phyloP scores from a whole-genome alignment of 2,329 filamentous ascomycete genomes.

The Dryadomyces sulphureus region DNA sequence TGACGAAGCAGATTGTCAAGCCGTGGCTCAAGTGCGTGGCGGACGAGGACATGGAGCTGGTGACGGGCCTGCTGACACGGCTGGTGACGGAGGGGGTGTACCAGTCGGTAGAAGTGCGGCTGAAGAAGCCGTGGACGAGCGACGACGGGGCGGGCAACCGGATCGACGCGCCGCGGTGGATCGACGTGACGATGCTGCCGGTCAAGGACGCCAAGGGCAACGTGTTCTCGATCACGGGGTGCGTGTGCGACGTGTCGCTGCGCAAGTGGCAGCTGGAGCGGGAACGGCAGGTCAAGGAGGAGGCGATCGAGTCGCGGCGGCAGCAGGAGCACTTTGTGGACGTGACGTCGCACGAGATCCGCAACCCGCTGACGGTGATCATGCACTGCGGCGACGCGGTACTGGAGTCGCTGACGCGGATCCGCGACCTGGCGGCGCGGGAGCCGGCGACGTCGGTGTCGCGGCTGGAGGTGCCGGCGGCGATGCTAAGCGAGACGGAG shows the following conservation, averaged over 20 bases:
- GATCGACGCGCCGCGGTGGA: slow-evolving; percentile 30
- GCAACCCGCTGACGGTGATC: slow-evolving; percentile 60
- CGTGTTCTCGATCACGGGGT: slow-evolving; percentile 34
- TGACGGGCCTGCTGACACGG: slow-evolving; percentile 24
- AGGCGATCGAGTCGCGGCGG: slow-evolving; percentile 43
- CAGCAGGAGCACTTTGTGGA: slow-evolving; percentile 75
- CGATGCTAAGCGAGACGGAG: slow-evolving; percentile 9
- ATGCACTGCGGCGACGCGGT: slow-evolving; percentile 63
- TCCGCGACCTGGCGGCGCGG: slow-evolving; percentile 19
- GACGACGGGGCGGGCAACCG: slow-evolving; percentile 28
- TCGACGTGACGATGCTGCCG: slow-evolving; percentile 34
- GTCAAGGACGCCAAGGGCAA: slow-evolving; percentile 29
- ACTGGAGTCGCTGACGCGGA: slow-evolving; percentile 30
- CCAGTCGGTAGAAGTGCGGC: slow-evolving; percentile 31
- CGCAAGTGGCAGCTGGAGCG: slow-evolving; percentile 36
- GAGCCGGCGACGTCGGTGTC: background rate
- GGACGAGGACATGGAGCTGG: slow-evolving; percentile 26
- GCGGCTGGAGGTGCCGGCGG: background rate
- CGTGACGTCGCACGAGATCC: slow-evolving; percentile 58
- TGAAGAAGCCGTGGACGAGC: slow-evolving; percentile 30
- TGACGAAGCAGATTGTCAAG: slow-evolving; percentile 20
- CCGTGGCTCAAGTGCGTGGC: slow-evolving; percentile 30
- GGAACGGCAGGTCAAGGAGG: slow-evolving; percentile 33
- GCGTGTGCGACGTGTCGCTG: slow-evolving; percentile 31
- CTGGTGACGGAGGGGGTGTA: slow-evolving; percentile 25